Evolutionary conservation across 2,329 filamentous ascomycete species (phyloP).

Genomic region (Alternaria metachromatica): DNA sequence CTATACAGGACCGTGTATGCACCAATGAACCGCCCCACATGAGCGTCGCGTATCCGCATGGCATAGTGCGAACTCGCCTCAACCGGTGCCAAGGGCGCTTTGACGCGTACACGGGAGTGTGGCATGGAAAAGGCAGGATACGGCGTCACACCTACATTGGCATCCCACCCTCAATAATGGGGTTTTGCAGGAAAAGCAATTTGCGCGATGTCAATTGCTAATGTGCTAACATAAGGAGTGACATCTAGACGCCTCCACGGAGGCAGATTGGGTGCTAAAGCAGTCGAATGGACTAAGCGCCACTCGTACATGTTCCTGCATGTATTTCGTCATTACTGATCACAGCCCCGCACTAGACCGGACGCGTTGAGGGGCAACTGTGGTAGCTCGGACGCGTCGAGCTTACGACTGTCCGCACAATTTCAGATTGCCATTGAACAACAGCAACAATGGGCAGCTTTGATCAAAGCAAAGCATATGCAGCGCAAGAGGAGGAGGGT

Average conservation of each 20-base stretch:
- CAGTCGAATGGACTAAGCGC: constrained; percentile 3
- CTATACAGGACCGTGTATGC: constrained; percentile 18
- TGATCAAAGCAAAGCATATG: constrained; percentile 56
- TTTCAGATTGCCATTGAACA: constrained; percentile 19
- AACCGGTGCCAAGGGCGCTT: constrained; percentile 15
- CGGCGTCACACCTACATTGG: constrained; percentile 21
- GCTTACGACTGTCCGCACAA: constrained; percentile 15
- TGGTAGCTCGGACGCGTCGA: constrained; percentile 27
- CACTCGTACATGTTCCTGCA: constrained; percentile 20
- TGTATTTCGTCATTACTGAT: constrained; percentile 32
- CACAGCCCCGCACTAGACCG: constrained; percentile 30
- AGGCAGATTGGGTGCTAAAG: constrained; percentile 3
- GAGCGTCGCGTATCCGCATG: constrained; percentile 23
- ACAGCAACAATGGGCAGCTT: constrained; percentile 39
- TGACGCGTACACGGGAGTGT: constrained; percentile 19
- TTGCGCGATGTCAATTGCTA: constrained; percentile 13
- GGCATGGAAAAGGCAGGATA: constrained; percentile 22
- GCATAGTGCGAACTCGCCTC: constrained; percentile 15
- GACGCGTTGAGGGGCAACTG: constrained; percentile 34
- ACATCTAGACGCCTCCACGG: constrained; percentile 22
- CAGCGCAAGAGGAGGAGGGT: constrained; percentile 53
- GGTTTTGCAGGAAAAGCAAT: constrained; percentile 3
- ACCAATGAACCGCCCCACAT: constrained; percentile 27
- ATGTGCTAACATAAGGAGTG: constrained; percentile 28
- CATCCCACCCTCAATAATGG: constrained; percentile 21